A percentile compares a stretch with the other conserved stretches of the same genome.
Conservation (phyloP, 352 stramenopile genomes). For the Blastocystis sp. region DNA sequence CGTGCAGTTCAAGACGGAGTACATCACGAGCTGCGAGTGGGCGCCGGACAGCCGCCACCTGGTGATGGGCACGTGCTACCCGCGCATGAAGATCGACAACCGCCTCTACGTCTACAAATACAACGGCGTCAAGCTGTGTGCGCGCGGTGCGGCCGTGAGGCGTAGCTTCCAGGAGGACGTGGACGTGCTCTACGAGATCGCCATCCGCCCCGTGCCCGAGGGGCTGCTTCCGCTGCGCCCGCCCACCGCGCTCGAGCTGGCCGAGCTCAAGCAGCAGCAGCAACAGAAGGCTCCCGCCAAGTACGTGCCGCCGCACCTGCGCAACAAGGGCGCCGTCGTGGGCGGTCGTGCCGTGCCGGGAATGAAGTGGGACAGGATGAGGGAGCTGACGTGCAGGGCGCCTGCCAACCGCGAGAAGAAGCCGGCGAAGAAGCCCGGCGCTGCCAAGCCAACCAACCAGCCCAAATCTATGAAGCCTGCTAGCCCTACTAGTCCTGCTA, state of each 20-base stretch:
- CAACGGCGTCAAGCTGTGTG: conserved; percentile 3
- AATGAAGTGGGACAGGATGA: not conserved
- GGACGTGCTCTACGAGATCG: conserved; percentile 41
- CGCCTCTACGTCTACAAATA: conserved; percentile 40
- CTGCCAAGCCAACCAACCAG: too few relatives aligned
- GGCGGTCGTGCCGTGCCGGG: not conserved
- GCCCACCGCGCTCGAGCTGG: not conserved
- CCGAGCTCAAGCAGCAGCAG: not conserved
- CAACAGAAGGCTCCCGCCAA: conserved; percentile 15
- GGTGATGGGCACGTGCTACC: conserved; percentile 51
- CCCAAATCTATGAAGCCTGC: too few relatives aligned
- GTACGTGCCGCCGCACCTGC: conserved; percentile 42
- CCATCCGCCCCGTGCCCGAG: not conserved
- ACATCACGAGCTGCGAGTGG: conserved; percentile 48
- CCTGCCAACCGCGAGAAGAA: not conserved
- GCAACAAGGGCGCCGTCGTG: not conserved
- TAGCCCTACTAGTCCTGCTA: too few relatives aligned
- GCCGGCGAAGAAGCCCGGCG: not conserved
- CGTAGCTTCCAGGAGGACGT: conserved; percentile 27
- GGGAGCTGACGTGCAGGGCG: not conserved
- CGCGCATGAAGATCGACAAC: conserved; percentile 55
- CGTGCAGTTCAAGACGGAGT: conserved; percentile 42
- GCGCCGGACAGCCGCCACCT: conserved; percentile 19
- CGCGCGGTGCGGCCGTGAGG: not conserved
- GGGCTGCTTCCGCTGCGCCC: not conserved